Conservation (phyloP, 2,329 filamentous ascomycete species). For the Beauveria pseudobassiana region DNA sequence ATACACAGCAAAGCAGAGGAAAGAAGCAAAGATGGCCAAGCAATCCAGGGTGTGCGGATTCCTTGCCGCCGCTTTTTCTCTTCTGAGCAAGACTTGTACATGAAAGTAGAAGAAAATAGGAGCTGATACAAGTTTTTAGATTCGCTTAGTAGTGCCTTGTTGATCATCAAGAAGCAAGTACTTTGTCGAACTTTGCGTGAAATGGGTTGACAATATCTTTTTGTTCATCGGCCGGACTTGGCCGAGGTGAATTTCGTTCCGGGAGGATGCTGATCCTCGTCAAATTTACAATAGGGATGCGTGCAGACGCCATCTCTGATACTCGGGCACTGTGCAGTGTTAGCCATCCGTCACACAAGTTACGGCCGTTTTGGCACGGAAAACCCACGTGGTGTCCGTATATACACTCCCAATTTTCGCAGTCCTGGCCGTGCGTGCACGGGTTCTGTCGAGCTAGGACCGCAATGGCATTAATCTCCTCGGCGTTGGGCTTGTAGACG, state of each 20-base stretch:
- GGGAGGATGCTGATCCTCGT: slow-evolving; percentile 45
- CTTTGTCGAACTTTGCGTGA: neutral
- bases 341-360: neutral
- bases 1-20: neutral
- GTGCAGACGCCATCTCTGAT: slow-evolving; percentile 43
- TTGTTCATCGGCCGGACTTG: neutral
- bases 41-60: neutral
- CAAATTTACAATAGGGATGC: slow-evolving; percentile 50
- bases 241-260: slow-evolving; percentile 36
- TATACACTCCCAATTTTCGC: slow-evolving; percentile 49
- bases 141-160: neutral
- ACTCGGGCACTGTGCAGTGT: slow-evolving; percentile 41
- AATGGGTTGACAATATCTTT: neutral
- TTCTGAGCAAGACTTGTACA: slow-evolving; percentile 1
- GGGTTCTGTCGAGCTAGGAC: slow-evolving; percentile 50
- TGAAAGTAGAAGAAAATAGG: neutral
- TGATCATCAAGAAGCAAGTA: neutral
- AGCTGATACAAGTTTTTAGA: neutral
- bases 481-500: slow-evolving; percentile 42
- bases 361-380: neutral
- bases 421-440: slow-evolving; percentile 51
- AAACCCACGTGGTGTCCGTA: slow-evolving; percentile 54
- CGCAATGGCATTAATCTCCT: slow-evolving; percentile 49
- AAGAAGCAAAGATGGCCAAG: neutral
- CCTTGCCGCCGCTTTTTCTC: neutral